Percentiles rank a stretch among this genome's conserved stretches.
Conservation (phyloP, 768 basidiomycete species). For the Chlorophyllum brunneum region DNA sequence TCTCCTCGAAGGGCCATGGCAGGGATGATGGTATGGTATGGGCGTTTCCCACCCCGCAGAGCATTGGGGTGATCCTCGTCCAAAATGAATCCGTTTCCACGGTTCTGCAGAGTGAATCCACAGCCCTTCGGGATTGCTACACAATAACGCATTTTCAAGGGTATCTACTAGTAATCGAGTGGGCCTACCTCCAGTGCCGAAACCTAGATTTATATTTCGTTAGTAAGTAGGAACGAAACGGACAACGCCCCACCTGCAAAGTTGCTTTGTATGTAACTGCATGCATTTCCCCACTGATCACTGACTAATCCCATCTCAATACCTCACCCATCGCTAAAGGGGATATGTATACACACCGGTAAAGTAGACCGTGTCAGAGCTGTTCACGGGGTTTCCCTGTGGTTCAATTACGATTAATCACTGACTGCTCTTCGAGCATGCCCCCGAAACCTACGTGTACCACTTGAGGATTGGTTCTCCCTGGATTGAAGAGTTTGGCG, state of each 20-base stretch:
- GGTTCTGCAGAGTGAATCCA: slow-evolving; percentile 95
- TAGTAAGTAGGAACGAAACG: background rate
- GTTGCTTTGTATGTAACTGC: slow-evolving; percentile 87
- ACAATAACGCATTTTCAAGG: background rate
- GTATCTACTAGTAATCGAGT: too few relatives aligned
- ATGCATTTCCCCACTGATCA: slow-evolving; percentile 87
- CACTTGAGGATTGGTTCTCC: slow-evolving; percentile 59
- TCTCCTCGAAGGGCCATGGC: slow-evolving; percentile 74
- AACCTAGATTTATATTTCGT: slow-evolving; percentile 38
- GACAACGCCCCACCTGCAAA: slow-evolving; percentile 58
- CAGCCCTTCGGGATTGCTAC: slow-evolving; percentile 88
- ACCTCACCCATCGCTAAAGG: background rate
- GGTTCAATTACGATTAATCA: slow-evolving; percentile 14
- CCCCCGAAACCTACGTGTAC: slow-evolving; percentile 50
- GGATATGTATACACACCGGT: slow-evolving; percentile 44
- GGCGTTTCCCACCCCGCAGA: slow-evolving; percentile 79
- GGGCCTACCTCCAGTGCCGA: slow-evolving; percentile 76
- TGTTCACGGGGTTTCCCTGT: slow-evolving; percentile 77
- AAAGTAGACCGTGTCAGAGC: slow-evolving; percentile 95
- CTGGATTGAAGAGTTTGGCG: slow-evolving; percentile 74
- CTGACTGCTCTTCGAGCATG: background rate
- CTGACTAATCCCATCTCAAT: slow-evolving; percentile 41
- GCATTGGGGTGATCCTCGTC: slow-evolving; percentile 82
- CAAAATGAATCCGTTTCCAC: slow-evolving; percentile 82
- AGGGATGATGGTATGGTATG: slow-evolving; percentile 92